phyloP scores from a whole-genome alignment of 192 early-diverging fungal species.

The Piromyces finnis region DNA sequence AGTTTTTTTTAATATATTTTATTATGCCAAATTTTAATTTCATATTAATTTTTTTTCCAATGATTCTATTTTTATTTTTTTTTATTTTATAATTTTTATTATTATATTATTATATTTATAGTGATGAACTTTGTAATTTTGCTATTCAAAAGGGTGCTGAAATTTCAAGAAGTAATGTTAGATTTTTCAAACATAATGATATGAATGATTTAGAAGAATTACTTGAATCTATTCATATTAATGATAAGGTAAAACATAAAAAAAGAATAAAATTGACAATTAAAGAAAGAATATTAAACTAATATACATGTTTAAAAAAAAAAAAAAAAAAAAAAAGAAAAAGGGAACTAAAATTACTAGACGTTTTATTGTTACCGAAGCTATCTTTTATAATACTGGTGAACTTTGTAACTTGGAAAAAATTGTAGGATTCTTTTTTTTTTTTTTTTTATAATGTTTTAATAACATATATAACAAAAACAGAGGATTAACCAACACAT shows the following conservation, averaged over 20 bases:
- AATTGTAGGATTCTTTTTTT: conserved; percentile 21
- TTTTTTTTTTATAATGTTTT: no score
- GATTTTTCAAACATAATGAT: conserved; percentile 92
- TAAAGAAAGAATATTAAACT: no score
- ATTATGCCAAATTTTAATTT: no score
- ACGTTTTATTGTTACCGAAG: conserved; percentile 87
- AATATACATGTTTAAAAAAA: no score
- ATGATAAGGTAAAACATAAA: background rate
- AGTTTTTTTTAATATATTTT: no score
- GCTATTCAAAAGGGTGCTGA: conserved; percentile 74
- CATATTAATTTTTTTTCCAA: background rate
- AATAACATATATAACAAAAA: no score
- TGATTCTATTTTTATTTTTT: background rate
- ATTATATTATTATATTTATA: conserved; percentile 12
- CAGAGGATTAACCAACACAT: no score
- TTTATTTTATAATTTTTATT: background rate
- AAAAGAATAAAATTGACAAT: no score
- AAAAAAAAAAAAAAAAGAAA: no score
- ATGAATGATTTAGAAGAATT: conserved; percentile 84
- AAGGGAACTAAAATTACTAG: conserved; percentile 66
- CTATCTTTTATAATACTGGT: conserved; percentile 70
- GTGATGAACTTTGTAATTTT: conserved; percentile 78
- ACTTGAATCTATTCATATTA: conserved; percentile 13
- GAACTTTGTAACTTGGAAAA: conserved; percentile 67
- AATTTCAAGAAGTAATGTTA: conserved; percentile 76